Evolutionary conservation across 2,329 filamentous ascomycete genomes (phyloP).

Genomic region (Aspergillus sergii): DNA sequence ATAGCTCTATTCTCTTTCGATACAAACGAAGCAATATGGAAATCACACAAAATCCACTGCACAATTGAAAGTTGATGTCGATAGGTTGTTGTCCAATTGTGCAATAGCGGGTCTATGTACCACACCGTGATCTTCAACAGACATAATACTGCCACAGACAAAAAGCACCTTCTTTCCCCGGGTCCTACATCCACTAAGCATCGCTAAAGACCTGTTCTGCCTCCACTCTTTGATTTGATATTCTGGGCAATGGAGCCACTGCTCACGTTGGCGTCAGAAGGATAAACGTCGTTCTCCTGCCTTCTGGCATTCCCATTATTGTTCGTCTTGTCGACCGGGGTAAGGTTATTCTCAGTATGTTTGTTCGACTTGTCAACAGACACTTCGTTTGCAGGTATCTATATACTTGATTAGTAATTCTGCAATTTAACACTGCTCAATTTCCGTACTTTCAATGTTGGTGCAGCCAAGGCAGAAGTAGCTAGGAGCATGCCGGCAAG

Average conservation of each 20-base stretch:
- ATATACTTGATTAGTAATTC: neutral
- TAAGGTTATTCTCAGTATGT: neutral
- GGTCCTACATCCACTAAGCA: neutral
- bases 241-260: neutral
- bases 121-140: neutral
- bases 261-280: neutral
- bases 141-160: neutral
- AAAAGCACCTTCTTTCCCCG: neutral
- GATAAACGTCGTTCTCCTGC: neutral
- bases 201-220: neutral
- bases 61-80: neutral
- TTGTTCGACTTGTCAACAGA: neutral
- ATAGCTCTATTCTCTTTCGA: neutral
- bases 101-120: neutral
- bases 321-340: neutral
- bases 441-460: neutral
- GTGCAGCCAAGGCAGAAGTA: neutral
- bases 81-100: neutral
- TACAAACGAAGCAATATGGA: neutral
- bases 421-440: neutral
- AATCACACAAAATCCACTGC: neutral
- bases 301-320: neutral
- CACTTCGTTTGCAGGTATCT: neutral
- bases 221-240: neutral
- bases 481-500: neutral